Conservation (phyloP, 768 basidiomycete species). For the Lactarius sp. region DNA sequence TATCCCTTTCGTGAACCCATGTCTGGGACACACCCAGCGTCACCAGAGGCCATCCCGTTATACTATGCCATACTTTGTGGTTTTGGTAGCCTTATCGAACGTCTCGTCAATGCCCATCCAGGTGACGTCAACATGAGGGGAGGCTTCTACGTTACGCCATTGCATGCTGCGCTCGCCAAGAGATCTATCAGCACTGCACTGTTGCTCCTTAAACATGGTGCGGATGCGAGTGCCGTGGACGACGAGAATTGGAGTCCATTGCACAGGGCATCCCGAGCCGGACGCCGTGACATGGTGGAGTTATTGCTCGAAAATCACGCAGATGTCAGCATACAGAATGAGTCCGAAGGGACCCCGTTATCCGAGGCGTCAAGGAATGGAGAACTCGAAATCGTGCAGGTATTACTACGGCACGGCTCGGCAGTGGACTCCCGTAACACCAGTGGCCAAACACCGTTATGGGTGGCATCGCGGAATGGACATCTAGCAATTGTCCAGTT, state of each 20-base stretch:
- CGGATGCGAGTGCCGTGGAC: background rate
- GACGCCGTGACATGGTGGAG: background rate
- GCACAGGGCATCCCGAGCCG: background rate
- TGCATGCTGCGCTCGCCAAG: background rate
- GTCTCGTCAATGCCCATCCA: background rate
- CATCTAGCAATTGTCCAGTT: background rate
- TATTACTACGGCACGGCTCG: background rate
- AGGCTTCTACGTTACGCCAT: background rate
- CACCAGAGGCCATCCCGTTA: background rate
- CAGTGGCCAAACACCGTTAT: background rate
- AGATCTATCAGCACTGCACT: background rate
- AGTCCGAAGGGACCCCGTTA: background rate
- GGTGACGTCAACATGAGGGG: background rate
- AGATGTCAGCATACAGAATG: background rate
- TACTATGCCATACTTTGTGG: constrained; percentile 5
- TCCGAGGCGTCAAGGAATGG: accelerated
- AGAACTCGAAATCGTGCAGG: background rate
- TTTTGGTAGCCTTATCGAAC: background rate
- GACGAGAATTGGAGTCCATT: background rate
- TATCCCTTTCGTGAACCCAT: background rate
- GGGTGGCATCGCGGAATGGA: background rate
- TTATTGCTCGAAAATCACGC: background rate
- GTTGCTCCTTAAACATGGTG: background rate
- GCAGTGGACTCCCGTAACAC: background rate
- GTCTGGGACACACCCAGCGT: background rate